Conservation (phyloP, 1,284 basidiomycete species). For the Microbotryum saponariae region DNA sequence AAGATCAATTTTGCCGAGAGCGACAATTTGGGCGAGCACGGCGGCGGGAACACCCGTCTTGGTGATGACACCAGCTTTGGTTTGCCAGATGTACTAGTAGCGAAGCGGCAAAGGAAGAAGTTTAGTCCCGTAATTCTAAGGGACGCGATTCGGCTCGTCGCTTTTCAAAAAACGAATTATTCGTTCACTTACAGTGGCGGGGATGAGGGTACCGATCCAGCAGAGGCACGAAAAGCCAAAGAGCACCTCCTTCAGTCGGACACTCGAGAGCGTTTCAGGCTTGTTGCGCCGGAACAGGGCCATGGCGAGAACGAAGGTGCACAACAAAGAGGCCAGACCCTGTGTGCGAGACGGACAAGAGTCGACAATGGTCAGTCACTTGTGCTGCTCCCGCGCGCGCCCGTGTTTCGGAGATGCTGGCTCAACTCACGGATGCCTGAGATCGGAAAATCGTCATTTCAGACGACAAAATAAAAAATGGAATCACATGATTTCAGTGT, state of each 20-base stretch:
- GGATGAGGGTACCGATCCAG: conserved; percentile 20
- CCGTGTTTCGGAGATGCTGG: too few relatives aligned
- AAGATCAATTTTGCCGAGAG: conserved; percentile 7
- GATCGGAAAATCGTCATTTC: too few relatives aligned
- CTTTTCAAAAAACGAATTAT: too few relatives aligned
- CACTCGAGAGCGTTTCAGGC: conserved; percentile 19
- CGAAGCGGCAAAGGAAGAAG: too few relatives aligned
- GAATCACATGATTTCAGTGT: too few relatives aligned
- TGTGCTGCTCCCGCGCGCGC: too few relatives aligned
- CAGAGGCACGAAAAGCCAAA: conserved; percentile 16
- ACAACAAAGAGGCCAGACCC: conserved; percentile 14
- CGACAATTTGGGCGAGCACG: conserved; percentile 16
- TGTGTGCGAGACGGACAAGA: not conserved
- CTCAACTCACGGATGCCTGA: too few relatives aligned
- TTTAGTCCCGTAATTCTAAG: too few relatives aligned
- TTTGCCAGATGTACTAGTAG: not conserved
- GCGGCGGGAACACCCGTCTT: conserved; percentile 16
- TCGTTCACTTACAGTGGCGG: conserved; percentile 12
- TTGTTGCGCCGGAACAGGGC: conserved; percentile 7
- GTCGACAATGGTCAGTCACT: not conserved
- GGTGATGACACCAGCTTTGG: conserved; percentile 8
- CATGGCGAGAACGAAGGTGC: conserved; percentile 10
- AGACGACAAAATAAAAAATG: too few relatives aligned
- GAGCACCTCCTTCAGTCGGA: conserved; percentile 26
- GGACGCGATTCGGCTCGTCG: too few relatives aligned